Conservation (phyloP, 495 filamentous ascomycete species). For the Lophium mytilinum region DNA sequence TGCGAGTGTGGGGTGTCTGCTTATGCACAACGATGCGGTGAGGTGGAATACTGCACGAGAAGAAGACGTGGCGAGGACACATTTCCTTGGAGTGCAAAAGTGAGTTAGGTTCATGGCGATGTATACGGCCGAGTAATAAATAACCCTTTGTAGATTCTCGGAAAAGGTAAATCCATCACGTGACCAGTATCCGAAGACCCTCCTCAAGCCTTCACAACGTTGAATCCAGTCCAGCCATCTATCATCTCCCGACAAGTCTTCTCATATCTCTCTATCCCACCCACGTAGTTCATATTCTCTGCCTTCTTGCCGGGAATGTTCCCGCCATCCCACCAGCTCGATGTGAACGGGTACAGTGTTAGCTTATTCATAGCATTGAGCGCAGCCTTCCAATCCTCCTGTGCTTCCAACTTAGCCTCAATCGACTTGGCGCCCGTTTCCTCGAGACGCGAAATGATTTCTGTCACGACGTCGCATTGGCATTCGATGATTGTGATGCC, state of each 20-base stretch:
- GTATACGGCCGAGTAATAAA: no score
- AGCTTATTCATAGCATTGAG: slow-evolving; percentile 10
- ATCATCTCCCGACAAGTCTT: slow-evolving; percentile 19
- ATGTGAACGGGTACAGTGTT: slow-evolving; percentile 21
- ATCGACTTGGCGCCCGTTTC: slow-evolving; percentile 7
- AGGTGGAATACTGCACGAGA: no score
- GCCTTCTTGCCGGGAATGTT: slow-evolving; percentile 28
- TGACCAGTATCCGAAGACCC: background rate
- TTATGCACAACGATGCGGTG: no score
- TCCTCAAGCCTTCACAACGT: slow-evolving; percentile 7
- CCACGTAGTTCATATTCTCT: slow-evolving; percentile 23
- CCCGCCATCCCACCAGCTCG: slow-evolving; percentile 21
- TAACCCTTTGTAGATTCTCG: no score
- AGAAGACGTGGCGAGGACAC: no score
- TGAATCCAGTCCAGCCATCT: slow-evolving; percentile 23
- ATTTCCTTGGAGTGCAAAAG: no score
- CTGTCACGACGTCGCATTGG: slow-evolving; percentile 20
- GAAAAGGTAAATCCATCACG: no score
- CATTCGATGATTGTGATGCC: slow-evolving; percentile 19
- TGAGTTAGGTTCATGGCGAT: no score
- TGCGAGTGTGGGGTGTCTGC: no score
- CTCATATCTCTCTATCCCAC: slow-evolving; percentile 24
- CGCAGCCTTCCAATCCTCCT: slow-evolving; percentile 22
- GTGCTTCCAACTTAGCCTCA: slow-evolving; percentile 17
- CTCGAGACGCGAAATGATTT: slow-evolving; percentile 14